Evolutionary conservation across 495 filamentous ascomycete species (phyloP), one percentile per base, ranked within the genome.

Genomic region (Penicillium longicatenatum): DNA sequence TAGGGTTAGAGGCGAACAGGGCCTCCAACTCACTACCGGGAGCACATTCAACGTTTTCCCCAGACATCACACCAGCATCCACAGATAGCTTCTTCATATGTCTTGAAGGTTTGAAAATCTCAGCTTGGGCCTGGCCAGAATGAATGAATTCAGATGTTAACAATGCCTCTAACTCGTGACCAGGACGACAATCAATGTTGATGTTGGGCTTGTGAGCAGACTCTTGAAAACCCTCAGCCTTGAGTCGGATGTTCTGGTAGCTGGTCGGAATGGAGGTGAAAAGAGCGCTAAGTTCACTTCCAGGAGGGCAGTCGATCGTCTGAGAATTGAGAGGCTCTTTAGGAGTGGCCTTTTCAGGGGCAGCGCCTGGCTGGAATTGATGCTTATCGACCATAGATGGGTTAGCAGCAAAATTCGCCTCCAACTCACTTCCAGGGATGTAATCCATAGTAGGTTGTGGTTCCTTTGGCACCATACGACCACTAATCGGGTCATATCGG

Each of bases 401-500:
- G 9, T 41, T 20, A 17, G 42, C 37, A 14, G 42, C 41, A 26
- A 59, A 54, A 11, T 63, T 63, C 4, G 60, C 51, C 16, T 66
- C 54, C 57, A 41, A 53, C 21, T 55, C 19, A 42, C 30, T 41
- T 21, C 55, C 58, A 4, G 58, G 60, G 1, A 57, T 49, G 29
- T 57, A 61, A 17, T 68, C 62, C 21, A 58, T 39, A 12, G 37
- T 24, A 11, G 43, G 42, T 20, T 46, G 45, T 2, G 62, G 46
- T 62, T 50, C 46, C 44, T 60, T 1, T 22, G 63, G 70, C 11
- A 64, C 58, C 76, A 79, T 79, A 21, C 74, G 69, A 5, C 72
- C 70, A 61, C 68, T 74, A 35, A 79, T 71, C 8, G 76, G 76
- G 35, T 79, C 76, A 35, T 72, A 77, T 33, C 69, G 53, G 33